A percentile compares a stretch with the other conserved stretches of the same genome.
Conservation (phyloP, 2,329 filamentous ascomycete genomes). For the Didymella pomorum region DNA sequence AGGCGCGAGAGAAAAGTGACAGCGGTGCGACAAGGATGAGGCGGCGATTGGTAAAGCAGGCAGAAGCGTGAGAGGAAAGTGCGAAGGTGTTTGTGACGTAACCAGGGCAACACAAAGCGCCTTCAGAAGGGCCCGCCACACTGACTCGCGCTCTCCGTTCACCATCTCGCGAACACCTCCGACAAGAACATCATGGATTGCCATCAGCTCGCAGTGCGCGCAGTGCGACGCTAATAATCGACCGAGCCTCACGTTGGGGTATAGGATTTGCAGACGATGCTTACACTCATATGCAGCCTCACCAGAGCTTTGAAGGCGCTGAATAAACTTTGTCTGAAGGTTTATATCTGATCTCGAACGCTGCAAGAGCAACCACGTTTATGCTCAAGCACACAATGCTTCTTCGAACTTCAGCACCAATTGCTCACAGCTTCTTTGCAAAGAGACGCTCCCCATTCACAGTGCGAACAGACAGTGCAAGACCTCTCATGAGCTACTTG, state of each 20-base stretch:
- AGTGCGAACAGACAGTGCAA: not conserved
- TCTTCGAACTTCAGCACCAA: not conserved
- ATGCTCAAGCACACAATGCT: not conserved
- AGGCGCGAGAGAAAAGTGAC: slow-evolving; percentile 4
- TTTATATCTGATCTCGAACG: not conserved
- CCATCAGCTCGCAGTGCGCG: too few relatives aligned
- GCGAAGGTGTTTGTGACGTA: slow-evolving; percentile 21
- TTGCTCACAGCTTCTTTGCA: not conserved
- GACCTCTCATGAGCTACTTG: not conserved
- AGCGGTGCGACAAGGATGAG: slow-evolving; percentile 15
- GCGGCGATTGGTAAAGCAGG: slow-evolving; percentile 16
- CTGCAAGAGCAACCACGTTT: not conserved
- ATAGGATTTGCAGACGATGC: not conserved
- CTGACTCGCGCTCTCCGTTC: slow-evolving; percentile 1
- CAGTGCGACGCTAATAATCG: too few relatives aligned
- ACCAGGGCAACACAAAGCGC: slow-evolving; percentile 15
- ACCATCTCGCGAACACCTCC: not conserved
- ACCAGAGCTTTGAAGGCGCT: not conserved
- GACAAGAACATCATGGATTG: not conserved
- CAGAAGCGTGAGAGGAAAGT: slow-evolving; percentile 12
- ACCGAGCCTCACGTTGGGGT: not conserved
- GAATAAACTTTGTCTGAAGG: not conserved
- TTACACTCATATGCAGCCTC: not conserved
- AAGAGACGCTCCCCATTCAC: not conserved
- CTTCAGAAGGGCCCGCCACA: slow-evolving; percentile 1